phyloP scores from a whole-genome alignment of 2,329 filamentous ascomycete genomes.

The Fusarium annulatum region DNA sequence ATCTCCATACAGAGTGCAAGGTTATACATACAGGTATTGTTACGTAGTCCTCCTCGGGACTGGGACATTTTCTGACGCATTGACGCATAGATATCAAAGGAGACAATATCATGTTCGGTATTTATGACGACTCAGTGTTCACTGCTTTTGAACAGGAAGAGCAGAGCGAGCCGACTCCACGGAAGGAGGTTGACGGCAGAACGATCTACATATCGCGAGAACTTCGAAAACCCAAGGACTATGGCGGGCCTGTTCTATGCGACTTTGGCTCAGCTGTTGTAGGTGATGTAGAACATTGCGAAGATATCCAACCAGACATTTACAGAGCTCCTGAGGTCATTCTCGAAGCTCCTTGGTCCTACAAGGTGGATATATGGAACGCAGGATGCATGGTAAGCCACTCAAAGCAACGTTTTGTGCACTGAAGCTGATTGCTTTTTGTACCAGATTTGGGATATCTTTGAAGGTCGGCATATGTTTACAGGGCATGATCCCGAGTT shows the following conservation, averaged over 20 bases:
- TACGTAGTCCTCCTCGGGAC: fast-evolving
- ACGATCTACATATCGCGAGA: conserved; percentile 57
- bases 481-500: conserved; percentile 52
- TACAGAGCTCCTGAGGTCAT: conserved; percentile 61
- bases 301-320: conserved; percentile 54
- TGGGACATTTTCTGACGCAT: conserved; percentile 5
- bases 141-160: conserved; percentile 53
- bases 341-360: conserved; percentile 57
- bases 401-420: too few relatives aligned
- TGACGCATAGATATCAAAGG: conserved; percentile 55
- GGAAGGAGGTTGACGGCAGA: conserved; percentile 55
- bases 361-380: conserved; percentile 64
- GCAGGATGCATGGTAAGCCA: conserved; percentile 60
- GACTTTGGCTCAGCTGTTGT: conserved; percentile 61
- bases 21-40: conserved; percentile 58
- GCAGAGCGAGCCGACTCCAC: conserved; percentile 51
- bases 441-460: conserved; percentile 60
- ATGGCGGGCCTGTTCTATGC: conserved; percentile 55
- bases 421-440: background rate
- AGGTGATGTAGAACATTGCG: conserved; percentile 47
- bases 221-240: conserved; percentile 48
- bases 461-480: conserved; percentile 59
- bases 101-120: conserved; percentile 59
- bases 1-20: conserved; percentile 57
- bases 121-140: conserved; percentile 54